Evolutionary conservation across 2,329 filamentous ascomycete genomes (phyloP).

Genomic region (Fusarium protoensiforme): DNA sequence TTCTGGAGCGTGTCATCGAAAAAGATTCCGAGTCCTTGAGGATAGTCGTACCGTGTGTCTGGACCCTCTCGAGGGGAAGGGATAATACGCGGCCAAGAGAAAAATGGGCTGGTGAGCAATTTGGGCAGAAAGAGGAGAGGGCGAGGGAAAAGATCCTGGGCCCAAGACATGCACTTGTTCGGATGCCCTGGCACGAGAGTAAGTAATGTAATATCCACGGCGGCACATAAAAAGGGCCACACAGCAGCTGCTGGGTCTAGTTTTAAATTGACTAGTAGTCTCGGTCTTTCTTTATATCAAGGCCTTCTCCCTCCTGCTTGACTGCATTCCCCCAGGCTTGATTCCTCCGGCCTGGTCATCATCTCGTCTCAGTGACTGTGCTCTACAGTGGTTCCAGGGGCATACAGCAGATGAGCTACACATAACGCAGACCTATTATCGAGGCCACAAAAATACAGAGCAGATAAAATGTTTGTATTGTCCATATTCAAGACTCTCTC

Average conservation of each 20-base stretch:
- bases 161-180: neutral
- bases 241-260: conserved; percentile 5
- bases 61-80: neutral
- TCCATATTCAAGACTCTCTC: neutral
- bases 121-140: neutral
- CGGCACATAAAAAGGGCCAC: conserved; percentile 7
- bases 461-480: neutral
- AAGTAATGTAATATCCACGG: neutral
- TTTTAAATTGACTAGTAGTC: neutral
- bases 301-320: neutral
- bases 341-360: neutral
- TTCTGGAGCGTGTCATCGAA: neutral
- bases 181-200: neutral
- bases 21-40: neutral
- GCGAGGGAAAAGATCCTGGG: neutral
- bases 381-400: neutral
- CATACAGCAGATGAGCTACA: neutral
- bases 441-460: neutral
- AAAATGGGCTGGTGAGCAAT: neutral
- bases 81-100: neutral
- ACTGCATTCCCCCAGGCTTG: neutral
- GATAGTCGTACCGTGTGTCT: neutral
- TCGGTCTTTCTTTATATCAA: conserved; percentile 12
- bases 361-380: neutral
- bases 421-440: neutral